These are phyloP conservation scores for Fusarium praegraminearum DNA, from an alignment of 2,329 filamentous ascomycete species.

Conservation along the genomic window DNA sequence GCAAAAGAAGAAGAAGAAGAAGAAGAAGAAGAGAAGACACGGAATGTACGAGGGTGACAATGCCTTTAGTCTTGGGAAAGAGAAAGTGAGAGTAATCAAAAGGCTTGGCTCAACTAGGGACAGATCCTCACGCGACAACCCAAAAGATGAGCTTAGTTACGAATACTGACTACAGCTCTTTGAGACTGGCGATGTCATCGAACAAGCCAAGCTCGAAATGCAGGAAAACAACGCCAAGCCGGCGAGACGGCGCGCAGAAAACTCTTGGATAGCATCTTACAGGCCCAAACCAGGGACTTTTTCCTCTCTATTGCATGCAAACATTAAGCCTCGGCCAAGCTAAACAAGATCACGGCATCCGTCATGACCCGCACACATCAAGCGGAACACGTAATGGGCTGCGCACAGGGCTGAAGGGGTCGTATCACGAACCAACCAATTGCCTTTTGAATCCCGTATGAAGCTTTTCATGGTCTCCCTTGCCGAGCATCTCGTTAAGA, in stretches of 20 bases:
- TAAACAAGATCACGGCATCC: conserved; percentile 28
- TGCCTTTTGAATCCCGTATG: neutral
- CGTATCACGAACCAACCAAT: conserved; percentile 16
- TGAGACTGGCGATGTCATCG: conserved; percentile 28
- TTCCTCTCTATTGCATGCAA: neutral
- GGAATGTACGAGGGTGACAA: conserved; percentile 12
- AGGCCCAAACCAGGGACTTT: neutral
- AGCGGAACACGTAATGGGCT: conserved; percentile 33
- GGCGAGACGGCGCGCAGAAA: conserved; percentile 32
- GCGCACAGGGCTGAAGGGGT: conserved; percentile 35
- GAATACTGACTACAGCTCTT: neutral
- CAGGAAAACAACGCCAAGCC: conserved; percentile 35
- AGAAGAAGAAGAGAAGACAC: neutral
- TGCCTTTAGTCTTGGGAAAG: conserved; percentile 9
- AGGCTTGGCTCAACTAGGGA: conserved; percentile 30
- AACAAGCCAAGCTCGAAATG: conserved; percentile 20
- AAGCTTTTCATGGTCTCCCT: neutral
- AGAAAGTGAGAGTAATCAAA: neutral
- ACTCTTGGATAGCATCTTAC: conserved; percentile 22
- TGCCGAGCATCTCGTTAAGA: neutral
- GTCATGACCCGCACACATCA: conserved; percentile 39
- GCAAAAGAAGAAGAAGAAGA: neutral
- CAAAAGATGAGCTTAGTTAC: neutral
- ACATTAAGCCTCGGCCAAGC: conserved; percentile 11
- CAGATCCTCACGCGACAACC: conserved; percentile 32